Evolutionary conservation across 169 alveolate species (phyloP).

Genomic region (Babesia bigemina): DNA sequence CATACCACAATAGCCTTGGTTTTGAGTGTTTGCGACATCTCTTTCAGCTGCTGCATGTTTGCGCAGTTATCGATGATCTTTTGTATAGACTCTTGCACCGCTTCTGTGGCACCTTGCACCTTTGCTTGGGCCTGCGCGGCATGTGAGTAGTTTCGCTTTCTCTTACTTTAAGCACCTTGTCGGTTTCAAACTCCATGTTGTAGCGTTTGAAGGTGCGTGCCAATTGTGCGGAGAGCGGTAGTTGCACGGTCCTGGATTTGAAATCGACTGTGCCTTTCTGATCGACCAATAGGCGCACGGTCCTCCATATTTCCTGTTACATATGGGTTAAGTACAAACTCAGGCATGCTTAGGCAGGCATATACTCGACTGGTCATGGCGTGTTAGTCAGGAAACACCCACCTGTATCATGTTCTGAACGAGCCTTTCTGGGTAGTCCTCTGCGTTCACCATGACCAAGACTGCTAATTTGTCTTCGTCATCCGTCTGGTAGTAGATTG

Average conservation of each 20-base stretch:
- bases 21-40: conserved; percentile 28
- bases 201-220: conserved; percentile 30
- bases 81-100: conserved; percentile 16
- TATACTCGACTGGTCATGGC: too few species aligned
- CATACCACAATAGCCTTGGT: conserved; percentile 30
- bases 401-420: conserved; percentile 47
- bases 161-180: conserved; percentile 30
- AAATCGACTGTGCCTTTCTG: not conserved
- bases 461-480: conserved; percentile 11
- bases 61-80: conserved; percentile 34
- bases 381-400: not conserved
- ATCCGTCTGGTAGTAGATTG: conserved; percentile 29
- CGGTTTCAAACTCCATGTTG: conserved; percentile 29
- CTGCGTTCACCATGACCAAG: conserved; percentile 26
- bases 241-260: not conserved
- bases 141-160: not conserved
- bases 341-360: too few species aligned
- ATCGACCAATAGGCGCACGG: not conserved
- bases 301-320: conserved; percentile 1
- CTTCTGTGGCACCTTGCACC: conserved; percentile 13
- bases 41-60: conserved; percentile 33
- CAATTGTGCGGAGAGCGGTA: not conserved
- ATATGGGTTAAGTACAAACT: not conserved
- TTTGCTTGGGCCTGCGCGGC: conserved; percentile 30
- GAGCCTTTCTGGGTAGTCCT: conserved; percentile 45